Percentiles rank a stretch among this genome's conserved stretches.
phyloP scores from a whole-genome alignment of 371 early-diverging fungal species.

The Haplosporangium sp. region DNA sequence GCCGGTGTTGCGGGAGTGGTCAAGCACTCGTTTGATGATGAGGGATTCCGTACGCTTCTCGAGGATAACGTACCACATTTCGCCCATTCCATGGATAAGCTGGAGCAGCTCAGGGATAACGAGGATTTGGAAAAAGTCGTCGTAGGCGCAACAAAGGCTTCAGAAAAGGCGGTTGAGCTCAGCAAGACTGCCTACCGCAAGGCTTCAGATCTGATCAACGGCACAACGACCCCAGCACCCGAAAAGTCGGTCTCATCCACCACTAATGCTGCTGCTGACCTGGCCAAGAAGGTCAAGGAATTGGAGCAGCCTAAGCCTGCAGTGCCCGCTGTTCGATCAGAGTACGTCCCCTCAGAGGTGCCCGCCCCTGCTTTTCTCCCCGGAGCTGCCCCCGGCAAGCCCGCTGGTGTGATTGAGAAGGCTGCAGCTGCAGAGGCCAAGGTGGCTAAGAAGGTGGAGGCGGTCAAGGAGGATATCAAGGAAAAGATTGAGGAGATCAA shows the following conservation, averaged over 20 bases:
- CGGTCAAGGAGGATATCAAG: constrained; percentile 8
- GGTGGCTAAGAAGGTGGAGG: constrained; percentile 14
- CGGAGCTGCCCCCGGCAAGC: constrained; percentile 45
- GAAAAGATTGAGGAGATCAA: constrained; percentile 24
- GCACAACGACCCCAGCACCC: constrained; percentile 53
- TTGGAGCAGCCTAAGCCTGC: constrained; percentile 54
- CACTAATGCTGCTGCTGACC: neutral
- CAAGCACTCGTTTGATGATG: constrained; percentile 51
- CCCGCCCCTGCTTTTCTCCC: constrained; percentile 41
- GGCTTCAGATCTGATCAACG: constrained; percentile 49
- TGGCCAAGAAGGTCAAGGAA: constrained; percentile 50
- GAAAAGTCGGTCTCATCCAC: constrained; percentile 20
- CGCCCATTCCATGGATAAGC: constrained; percentile 43
- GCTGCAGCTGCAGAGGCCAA: constrained; percentile 1
- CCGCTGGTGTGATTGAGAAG: constrained; percentile 13
- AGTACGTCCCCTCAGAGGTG: constrained; percentile 42
- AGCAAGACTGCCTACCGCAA: constrained; percentile 47
- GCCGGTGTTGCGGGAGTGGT: constrained; percentile 49
- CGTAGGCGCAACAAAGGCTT: constrained; percentile 15
- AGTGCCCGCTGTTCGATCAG: constrained; percentile 34
- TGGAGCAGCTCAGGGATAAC: constrained; percentile 51
- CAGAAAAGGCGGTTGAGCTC: constrained; percentile 41
- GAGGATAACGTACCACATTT: constrained; percentile 51
- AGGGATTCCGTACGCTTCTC: constrained; percentile 39
- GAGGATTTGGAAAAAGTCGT: constrained; percentile 41